Conservation (phyloP, 1,139 yeast genomes). For the Blastobotrys petasosporus region DNA sequence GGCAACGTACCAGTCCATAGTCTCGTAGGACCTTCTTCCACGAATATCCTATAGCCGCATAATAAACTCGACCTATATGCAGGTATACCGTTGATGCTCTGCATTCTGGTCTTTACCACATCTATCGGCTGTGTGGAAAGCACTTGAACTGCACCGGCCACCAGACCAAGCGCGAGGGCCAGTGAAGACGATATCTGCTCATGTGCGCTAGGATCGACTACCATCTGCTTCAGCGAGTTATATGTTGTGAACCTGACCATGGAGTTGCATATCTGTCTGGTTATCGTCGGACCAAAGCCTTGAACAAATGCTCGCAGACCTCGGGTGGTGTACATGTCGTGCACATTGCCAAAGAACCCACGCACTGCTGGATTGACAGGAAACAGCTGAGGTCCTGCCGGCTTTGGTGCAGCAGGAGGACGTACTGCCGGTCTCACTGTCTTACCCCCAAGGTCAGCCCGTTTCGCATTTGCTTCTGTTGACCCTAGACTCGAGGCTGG, state of each 20-base stretch:
- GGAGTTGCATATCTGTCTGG: conserved; percentile 73
- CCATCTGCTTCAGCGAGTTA: conserved; percentile 60
- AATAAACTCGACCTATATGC: conserved; percentile 58
- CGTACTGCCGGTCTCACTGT: conserved; percentile 1
- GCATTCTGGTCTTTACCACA: conserved; percentile 83
- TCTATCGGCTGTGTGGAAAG: conserved; percentile 86
- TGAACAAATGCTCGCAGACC: conserved; percentile 76
- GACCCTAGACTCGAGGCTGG: conserved; percentile 4
- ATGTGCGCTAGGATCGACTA: conserved; percentile 32
- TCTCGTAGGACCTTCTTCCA: conserved; percentile 56
- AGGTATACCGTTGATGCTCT: conserved; percentile 57
- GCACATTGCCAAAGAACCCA: conserved; percentile 26
- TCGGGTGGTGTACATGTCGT: conserved; percentile 60
- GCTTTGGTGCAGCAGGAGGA: conserved; percentile 3
- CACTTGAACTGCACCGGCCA: conserved; percentile 60
- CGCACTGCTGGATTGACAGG: conserved; percentile 20
- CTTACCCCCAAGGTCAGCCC: not conserved
- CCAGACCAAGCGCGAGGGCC: conserved; percentile 29
- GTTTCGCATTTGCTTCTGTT: not conserved
- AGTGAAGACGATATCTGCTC: conserved; percentile 25
- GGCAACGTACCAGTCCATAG: conserved; percentile 82
- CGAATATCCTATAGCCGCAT: conserved; percentile 66
- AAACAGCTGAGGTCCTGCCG: conserved; percentile 1
- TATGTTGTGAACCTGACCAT: conserved; percentile 81
- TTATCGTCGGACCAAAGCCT: conserved; percentile 73